These are phyloP conservation scores for Malbranchea zuffiana DNA, from an alignment of 2,329 filamentous ascomycete species.

Conservation along the genomic window DNA sequence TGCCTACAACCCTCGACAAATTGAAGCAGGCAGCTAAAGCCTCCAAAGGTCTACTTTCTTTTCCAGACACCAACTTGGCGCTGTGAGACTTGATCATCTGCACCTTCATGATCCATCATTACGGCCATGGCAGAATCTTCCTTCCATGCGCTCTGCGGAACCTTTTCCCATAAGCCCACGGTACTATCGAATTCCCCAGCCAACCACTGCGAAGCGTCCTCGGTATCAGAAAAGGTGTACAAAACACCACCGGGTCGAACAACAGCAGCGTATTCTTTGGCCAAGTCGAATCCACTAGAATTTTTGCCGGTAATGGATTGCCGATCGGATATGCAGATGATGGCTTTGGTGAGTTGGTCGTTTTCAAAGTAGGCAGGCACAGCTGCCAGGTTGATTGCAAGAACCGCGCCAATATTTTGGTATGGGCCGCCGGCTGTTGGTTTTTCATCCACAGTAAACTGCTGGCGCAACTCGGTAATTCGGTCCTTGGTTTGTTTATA, in stretches of 20 bases:
- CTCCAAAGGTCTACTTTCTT: constrained; percentile 1
- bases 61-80: not conserved
- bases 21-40: too few relatives aligned
- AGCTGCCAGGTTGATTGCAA: not conserved
- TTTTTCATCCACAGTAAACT: not conserved
- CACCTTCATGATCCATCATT: not conserved
- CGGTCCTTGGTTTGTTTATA: not conserved
- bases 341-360: not conserved
- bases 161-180: not conserved
- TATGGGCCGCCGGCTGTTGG: not conserved
- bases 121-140: not conserved
- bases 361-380: not conserved
- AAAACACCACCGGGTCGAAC: not conserved
- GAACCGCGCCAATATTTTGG: not conserved
- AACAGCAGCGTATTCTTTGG: not conserved
- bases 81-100: not conserved
- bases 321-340: not conserved
- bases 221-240: not conserved
- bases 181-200: not conserved
- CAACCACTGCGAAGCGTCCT: not conserved
- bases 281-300: not conserved
- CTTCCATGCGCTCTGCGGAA: not conserved
- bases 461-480: not conserved
- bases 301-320: not conserved
- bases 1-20: too few relatives aligned